Conservation (phyloP, 1,284 basidiomycete species). For the Mixia osmundae region DNA sequence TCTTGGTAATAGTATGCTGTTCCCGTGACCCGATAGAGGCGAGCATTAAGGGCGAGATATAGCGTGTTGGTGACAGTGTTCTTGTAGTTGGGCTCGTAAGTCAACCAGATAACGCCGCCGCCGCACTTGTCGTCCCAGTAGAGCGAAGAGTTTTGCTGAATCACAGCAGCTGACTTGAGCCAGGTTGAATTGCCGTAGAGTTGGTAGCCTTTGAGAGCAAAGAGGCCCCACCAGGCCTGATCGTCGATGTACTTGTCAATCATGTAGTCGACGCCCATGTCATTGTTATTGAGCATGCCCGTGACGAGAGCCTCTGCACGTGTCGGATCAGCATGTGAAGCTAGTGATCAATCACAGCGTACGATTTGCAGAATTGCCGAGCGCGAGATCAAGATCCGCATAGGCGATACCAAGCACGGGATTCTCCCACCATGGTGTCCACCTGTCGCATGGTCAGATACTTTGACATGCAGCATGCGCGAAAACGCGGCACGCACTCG, state of each 20-base stretch:
- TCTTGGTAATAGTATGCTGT: slow-evolving; percentile 6
- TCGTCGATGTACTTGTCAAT: slow-evolving; percentile 13
- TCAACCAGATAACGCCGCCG: slow-evolving; percentile 11
- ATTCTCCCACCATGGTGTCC: too few species aligned
- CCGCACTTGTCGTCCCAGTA: slow-evolving; percentile 12
- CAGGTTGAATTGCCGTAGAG: slow-evolving; percentile 10
- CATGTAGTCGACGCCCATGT: slow-evolving; percentile 8
- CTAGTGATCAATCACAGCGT: too few species aligned
- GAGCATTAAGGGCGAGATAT: slow-evolving; percentile 9
- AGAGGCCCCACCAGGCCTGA: slow-evolving; percentile 13
- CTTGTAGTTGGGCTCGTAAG: slow-evolving; percentile 9
- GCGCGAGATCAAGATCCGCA: slow-evolving; percentile 9
- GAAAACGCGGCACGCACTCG: too few species aligned
- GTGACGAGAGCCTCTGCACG: slow-evolving; percentile 10
- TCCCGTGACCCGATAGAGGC: slow-evolving; percentile 10
- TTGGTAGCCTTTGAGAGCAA: slow-evolving; percentile 9
- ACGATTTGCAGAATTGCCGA: slow-evolving; percentile 9
- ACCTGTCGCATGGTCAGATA: too few species aligned
- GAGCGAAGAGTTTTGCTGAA: slow-evolving; percentile 9
- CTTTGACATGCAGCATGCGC: too few species aligned
- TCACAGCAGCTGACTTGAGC: slow-evolving; percentile 6
- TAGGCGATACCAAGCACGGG: slow-evolving; percentile 12
- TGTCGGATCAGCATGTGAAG: too few species aligned
- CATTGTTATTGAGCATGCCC: slow-evolving; percentile 9
- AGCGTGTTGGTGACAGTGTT: slow-evolving; percentile 13